Evolutionary conservation across 2,329 filamentous ascomycete genomes (phyloP), one percentile per base, ranked within the genome.

Genomic region (Zymoseptoria tritici): DNA sequence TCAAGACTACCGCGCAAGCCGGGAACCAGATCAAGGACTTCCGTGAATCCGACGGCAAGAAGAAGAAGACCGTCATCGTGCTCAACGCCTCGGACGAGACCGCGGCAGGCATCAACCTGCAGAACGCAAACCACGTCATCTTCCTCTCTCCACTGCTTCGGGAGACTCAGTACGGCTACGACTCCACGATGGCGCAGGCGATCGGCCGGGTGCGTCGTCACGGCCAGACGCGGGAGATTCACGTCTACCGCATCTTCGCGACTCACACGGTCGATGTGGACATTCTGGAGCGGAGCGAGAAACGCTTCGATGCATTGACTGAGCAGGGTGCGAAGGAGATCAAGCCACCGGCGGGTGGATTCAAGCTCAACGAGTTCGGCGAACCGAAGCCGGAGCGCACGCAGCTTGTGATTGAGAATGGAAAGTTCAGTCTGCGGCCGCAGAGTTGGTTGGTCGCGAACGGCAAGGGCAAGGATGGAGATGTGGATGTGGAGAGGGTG

Each of bases 201-300:
- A 82, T 87, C 20, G 86, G 85, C 1, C 80, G 86, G 46, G 78
- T 79, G 8, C 77, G 80, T 5, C 78, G 86, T 1, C 84, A 81
- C 58, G 82, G 83, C 0, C 85, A 89, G 67, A 71, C 73, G 46
- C 82, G 80, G 65, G 69, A 70, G 1, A 85, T 88, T 1, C 76
- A 83, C 57, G 78, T 86, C 16, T 86, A 86, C 67, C 80, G 93
- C 1, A 86, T 97, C 20, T 86, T 96, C 8, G 94, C 91, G 9
- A 88, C 97, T 70, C 88, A 95, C 71, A 80, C 78, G 1, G 77
- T 80, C 49, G 78, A 80, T 46, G 74, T 80, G 1, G 77, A 80
- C 60, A 75, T 80, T 16, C 62, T 80, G 0, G 75, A 80, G 63
- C 76, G 77, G 50, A 71, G 75, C 1, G 75, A 79, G 58, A 71